Base-by-base conservation (phyloP, 1,139 yeast genomes). In the Candida sp. region DNA sequence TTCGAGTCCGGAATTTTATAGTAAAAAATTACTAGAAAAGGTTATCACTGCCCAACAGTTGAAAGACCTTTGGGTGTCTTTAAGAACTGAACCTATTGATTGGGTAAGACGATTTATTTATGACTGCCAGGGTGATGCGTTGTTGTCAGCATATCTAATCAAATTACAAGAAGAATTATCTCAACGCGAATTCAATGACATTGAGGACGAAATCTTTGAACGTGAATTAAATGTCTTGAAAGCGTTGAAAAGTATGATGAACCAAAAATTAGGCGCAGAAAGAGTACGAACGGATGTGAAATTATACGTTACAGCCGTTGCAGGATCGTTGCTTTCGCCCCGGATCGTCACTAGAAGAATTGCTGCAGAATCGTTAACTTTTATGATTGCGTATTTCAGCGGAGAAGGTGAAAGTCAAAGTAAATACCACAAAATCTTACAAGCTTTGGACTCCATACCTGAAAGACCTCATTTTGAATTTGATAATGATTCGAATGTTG, bases 111-210 rank as follows among this genome's bases (percentile, higher is more conserved):
- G 75, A 32, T 93, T 93, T 49, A 68, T 73, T 49, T 75, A 89
- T 45, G 86, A 82, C 46, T 79, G 82, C 45, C 97, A 93, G 62
- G 99, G 99, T 39, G 96, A 89, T 48, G 81, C 89, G 2, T 91
- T 96, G 1, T 74, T 93, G 45, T 66, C 74, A 8, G 64, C 73
- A 4, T 73, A 68, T 51, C 58, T 73, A 41, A 56, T 60, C 23
- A 70, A 70, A 46, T 57, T 73, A 35, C 73, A 67, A 54, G 69
- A 75, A 51, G 60, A 72, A 49, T 65, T 70, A 48, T 47, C 55
- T 49, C 57, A 61, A 48, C 50, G 47, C 44, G 68, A 76, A 50
- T 50, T 58, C 52, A 61, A 57, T 46, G 76, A 71, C 45, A 68
- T 72, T 40, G 57, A 61, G 42, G 75, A 77, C 52, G 76, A 68